Percentiles rank a stretch among this genome's conserved stretches.
phyloP scores from a whole-genome alignment of 768 basidiomycete genomes.

The Suillus subalutaceus region DNA sequence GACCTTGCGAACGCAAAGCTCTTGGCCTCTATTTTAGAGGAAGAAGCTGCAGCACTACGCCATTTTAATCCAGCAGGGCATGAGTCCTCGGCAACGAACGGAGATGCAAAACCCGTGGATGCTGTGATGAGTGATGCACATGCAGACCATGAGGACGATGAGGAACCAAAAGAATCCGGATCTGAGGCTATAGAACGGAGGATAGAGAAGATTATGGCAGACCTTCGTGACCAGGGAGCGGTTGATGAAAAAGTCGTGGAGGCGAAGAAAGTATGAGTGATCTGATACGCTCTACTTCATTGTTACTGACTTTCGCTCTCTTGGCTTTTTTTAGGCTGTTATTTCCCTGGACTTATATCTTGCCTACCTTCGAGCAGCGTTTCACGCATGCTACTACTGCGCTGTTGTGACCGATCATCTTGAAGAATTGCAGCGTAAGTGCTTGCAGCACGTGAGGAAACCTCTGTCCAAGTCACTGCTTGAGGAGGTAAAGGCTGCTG shows the following conservation, averaged over 20 bases:
- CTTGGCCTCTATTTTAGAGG: conserved; percentile 76
- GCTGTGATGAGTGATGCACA: conserved; percentile 32
- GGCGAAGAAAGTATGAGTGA: conserved; percentile 64
- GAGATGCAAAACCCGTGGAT: conserved; percentile 33
- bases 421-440: conserved; percentile 95
- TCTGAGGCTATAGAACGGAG: conserved; percentile 80
- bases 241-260: conserved; percentile 69
- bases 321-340: conserved; percentile 55
- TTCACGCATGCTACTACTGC: conserved; percentile 98
- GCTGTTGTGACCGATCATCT: conserved; percentile 88
- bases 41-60: conserved; percentile 60
- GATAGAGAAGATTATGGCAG: conserved; percentile 74
- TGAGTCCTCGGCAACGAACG: conserved; percentile 27
- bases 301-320: conserved; percentile 18
- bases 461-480: conserved; percentile 62
- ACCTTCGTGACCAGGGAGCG: conserved; percentile 66
- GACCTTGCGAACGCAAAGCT: conserved; percentile 78
- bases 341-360: conserved; percentile 91
- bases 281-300: conserved; percentile 5
- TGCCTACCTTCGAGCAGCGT: conserved; percentile 90
- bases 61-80: conserved; percentile 34
- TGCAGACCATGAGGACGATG: conserved; percentile 44
- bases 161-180: conserved; percentile 65
- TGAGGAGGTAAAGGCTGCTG: conserved; percentile 63
- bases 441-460: conserved; percentile 88